Conservation (phyloP, 805 yeast genomes). For the Candida bentonensis region DNA sequence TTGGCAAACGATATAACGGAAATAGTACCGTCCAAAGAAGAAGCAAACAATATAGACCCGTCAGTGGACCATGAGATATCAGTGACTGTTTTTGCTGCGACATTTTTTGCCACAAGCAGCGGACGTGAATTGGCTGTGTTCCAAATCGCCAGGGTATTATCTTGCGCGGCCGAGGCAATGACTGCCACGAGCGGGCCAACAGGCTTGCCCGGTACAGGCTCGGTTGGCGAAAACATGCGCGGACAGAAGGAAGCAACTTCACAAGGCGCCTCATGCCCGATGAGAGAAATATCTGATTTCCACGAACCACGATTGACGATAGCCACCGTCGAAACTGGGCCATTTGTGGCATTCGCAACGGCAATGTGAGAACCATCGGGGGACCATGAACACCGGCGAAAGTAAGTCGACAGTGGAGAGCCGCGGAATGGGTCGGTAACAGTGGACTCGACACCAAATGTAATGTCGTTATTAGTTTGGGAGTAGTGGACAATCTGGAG, state of each 20-base stretch:
- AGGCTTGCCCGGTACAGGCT: no score
- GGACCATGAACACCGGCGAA: slow-evolving; percentile 57
- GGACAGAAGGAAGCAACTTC: slow-evolving; percentile 48
- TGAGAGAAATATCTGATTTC: slow-evolving; percentile 46
- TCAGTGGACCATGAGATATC: slow-evolving; percentile 83
- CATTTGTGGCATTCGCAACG: slow-evolving; percentile 55
- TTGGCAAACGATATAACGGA: slow-evolving; percentile 50
- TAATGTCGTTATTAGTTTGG: slow-evolving; percentile 53
- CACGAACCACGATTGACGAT: slow-evolving; percentile 51
- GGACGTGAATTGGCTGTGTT: slow-evolving; percentile 66
- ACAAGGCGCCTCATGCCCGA: slow-evolving; percentile 60
- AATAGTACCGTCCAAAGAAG: slow-evolving; percentile 78
- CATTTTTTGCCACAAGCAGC: slow-evolving; percentile 61
- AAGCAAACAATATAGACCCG: slow-evolving; percentile 58
- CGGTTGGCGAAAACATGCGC: slow-evolving; percentile 18
- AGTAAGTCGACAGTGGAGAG: slow-evolving; percentile 87
- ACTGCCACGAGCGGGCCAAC: slow-evolving; percentile 35
- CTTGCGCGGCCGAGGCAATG: slow-evolving; percentile 95
- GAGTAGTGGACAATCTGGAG: slow-evolving; percentile 79
- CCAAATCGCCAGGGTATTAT: slow-evolving; percentile 80
- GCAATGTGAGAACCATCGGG: slow-evolving; percentile 64
- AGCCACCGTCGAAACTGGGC: slow-evolving; percentile 48
- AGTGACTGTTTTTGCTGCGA: slow-evolving; percentile 65
- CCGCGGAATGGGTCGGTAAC: slow-evolving; percentile 74
- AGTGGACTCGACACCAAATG: slow-evolving; percentile 75